Evolutionary conservation across 2,329 filamentous ascomycete genomes (phyloP).

Genomic region (Fusarium metavorans): DNA sequence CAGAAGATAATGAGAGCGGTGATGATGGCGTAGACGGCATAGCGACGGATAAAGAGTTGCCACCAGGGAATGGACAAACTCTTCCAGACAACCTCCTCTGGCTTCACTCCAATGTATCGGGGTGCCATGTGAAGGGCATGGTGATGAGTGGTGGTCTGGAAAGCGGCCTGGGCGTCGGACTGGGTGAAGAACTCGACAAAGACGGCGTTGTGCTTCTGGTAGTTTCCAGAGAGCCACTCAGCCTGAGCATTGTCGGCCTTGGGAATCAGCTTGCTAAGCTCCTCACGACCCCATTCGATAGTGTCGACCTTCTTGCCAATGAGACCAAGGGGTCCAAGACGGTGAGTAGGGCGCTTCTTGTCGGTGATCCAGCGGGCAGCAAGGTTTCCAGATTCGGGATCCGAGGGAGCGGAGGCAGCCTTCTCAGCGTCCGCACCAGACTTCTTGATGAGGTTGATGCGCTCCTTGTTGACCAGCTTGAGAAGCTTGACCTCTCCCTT

Average conservation of each 20-base stretch:
- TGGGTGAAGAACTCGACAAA: constrained; percentile 93
- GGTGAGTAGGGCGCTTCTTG: constrained; percentile 78
- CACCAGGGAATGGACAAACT: constrained; percentile 79
- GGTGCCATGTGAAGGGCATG: constrained; percentile 86
- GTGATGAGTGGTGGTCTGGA: constrained; percentile 84
- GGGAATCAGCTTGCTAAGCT: constrained; percentile 67
- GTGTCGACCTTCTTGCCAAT: constrained; percentile 81
- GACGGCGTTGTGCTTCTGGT: constrained; percentile 75
- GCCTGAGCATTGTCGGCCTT: constrained; percentile 74
- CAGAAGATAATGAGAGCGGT: constrained; percentile 86
- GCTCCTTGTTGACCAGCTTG: constrained; percentile 63
- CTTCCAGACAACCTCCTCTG: constrained; percentile 86
- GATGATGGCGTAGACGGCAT: constrained; percentile 74
- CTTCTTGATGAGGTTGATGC: constrained; percentile 52
- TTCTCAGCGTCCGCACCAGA: constrained; percentile 40
- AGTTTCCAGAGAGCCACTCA: constrained; percentile 73
- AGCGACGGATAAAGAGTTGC: constrained; percentile 78
- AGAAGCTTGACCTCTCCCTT: constrained; percentile 86
- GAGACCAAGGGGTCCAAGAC: constrained; percentile 71
- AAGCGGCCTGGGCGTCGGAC: constrained; percentile 86
- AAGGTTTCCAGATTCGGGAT: constrained; percentile 73
- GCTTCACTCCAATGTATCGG: constrained; percentile 83
- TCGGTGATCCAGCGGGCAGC: constrained; percentile 75
- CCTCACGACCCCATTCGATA: constrained; percentile 82
- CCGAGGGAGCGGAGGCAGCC: constrained; percentile 60